These are phyloP conservation scores for Ceratorhiza oryzae-sativae DNA, from an alignment of 1,284 basidiomycete genomes.

Conservation along the genomic window DNA sequence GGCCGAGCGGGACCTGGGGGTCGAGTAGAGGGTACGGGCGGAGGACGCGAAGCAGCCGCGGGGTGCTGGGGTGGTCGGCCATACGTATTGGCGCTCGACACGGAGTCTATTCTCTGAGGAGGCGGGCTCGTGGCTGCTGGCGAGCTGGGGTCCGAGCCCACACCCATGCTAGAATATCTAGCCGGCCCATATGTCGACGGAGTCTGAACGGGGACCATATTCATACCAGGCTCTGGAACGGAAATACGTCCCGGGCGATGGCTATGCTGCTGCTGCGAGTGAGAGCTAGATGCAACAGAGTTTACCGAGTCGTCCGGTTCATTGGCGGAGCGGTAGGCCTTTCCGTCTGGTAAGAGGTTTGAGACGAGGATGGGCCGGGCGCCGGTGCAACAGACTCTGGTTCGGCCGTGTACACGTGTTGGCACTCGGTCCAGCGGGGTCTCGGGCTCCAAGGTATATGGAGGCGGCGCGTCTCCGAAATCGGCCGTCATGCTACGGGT, in stretches of 20 bases:
- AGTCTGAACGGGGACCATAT: slow-evolving; percentile 11
- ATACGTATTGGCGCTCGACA: neutral
- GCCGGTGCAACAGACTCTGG: slow-evolving; percentile 11
- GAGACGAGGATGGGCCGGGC: neutral
- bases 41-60: slow-evolving; percentile 3
- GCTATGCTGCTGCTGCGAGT: slow-evolving; percentile 16
- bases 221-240: neutral
- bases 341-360: neutral
- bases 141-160: neutral
- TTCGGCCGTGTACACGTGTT: slow-evolving; percentile 15
- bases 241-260: slow-evolving; percentile 17
- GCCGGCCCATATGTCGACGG: neutral
- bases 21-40: slow-evolving; percentile 3
- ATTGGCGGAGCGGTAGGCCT: neutral
- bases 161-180: neutral
- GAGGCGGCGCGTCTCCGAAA: slow-evolving; percentile 69
- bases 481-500: slow-evolving; percentile 49
- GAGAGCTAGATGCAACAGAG: neutral
- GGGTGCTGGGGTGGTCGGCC: slow-evolving; percentile 31
- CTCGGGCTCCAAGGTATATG: slow-evolving; percentile 66
- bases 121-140: neutral
- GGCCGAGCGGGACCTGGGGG: slow-evolving; percentile 23
- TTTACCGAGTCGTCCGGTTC: slow-evolving; percentile 17
- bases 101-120: neutral
- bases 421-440: slow-evolving; percentile 44